Evolutionary conservation across 495 filamentous ascomycete species (phyloP).

Genomic region (Hyaloscypha variabilis): DNA sequence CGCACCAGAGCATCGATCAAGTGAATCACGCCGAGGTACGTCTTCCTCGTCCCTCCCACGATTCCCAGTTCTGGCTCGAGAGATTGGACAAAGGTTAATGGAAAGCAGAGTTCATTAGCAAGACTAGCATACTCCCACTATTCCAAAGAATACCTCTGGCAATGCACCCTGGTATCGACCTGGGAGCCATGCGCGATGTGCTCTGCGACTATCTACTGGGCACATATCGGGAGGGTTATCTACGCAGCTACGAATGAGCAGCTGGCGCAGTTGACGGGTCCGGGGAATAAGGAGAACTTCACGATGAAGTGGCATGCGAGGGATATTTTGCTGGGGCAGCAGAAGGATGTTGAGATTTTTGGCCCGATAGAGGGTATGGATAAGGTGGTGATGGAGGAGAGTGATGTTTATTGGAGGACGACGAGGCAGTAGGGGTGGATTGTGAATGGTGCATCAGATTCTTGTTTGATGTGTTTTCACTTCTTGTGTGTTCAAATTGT

Average conservation of each 20-base stretch:
- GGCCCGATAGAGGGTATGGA: slow-evolving; percentile 50
- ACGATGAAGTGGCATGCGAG: slow-evolving; percentile 54
- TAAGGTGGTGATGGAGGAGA: slow-evolving; percentile 45
- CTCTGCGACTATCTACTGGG: slow-evolving; percentile 49
- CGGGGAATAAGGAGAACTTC: slow-evolving; percentile 54
- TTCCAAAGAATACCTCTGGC: slow-evolving; percentile 48
- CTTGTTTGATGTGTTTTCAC: neutral
- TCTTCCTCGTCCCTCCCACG: neutral
- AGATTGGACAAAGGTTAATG: slow-evolving; percentile 3
- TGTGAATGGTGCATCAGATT: neutral
- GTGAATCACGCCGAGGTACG: slow-evolving; percentile 55
- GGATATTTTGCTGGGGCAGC: slow-evolving; percentile 45
- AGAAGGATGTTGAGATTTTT: slow-evolving; percentile 50
- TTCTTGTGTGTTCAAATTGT: no score
- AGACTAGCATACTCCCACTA: slow-evolving; percentile 54
- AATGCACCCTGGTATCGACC: slow-evolving; percentile 53
- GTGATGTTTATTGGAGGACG: slow-evolving; percentile 47
- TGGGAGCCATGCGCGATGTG: slow-evolving; percentile 65
- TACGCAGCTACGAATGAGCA: slow-evolving; percentile 55
- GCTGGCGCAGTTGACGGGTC: slow-evolving; percentile 45
- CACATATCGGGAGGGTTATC: slow-evolving; percentile 55
- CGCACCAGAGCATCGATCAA: slow-evolving; percentile 53
- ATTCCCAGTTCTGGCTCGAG: neutral
- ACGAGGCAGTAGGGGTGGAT: slow-evolving; percentile 25
- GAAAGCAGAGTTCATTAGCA: slow-evolving; percentile 41